A percentile compares a stretch with the other conserved stretches of the same genome.
Conservation (phyloP, 495 filamentous ascomycete species). For the Tuber melanosporum region DNA sequence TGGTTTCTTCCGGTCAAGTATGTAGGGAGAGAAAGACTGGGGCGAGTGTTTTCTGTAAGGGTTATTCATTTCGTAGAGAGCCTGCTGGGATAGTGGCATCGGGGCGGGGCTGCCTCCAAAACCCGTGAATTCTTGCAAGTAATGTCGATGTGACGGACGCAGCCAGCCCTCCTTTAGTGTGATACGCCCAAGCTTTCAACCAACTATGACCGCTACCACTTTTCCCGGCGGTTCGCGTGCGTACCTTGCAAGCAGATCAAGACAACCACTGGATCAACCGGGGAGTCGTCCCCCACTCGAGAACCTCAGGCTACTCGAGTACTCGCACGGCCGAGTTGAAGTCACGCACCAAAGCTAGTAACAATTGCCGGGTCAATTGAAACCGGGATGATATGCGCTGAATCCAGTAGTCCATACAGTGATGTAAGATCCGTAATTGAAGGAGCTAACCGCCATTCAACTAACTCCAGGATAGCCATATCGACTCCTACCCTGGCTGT, state of each 20-base stretch:
- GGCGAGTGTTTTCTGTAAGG: not conserved
- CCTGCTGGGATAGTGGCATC: not conserved
- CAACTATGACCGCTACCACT: no score
- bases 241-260: no score
- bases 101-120: constrained; percentile 1
- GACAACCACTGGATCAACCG: no score
- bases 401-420: no score
- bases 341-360: no score
- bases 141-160: not conserved
- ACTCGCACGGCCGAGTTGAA: not conserved
- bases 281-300: no score
- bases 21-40: not conserved
- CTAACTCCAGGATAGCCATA: no score
- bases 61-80: not conserved
- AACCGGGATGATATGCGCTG: not conserved
- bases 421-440: no score
- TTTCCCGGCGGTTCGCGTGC: no score
- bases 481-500: no score
- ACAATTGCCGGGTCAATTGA: not conserved
- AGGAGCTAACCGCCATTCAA: no score
- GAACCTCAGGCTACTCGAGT: not conserved
- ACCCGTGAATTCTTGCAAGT: not conserved
- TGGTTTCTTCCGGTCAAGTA: not conserved
- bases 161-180: not conserved
- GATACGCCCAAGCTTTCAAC: not conserved